Conservation (phyloP, 495 filamentous ascomycete species). For the Trichocladium uniseriatum region DNA sequence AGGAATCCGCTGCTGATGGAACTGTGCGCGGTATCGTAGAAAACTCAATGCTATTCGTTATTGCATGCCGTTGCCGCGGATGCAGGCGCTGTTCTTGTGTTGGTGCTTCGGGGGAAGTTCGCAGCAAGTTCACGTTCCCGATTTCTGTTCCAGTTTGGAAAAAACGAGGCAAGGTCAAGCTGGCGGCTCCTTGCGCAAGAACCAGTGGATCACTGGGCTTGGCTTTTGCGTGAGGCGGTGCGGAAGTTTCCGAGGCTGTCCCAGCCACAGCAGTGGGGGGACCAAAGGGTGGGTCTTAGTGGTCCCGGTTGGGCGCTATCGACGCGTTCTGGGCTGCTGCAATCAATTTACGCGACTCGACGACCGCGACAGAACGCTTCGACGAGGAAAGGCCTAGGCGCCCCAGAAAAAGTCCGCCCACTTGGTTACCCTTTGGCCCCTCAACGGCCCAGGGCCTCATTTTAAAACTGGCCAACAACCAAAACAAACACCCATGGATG, state of each 20-base stretch:
- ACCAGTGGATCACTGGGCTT: too few relatives aligned
- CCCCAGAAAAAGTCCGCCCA: conserved; percentile 4
- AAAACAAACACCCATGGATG: conserved; percentile 3
- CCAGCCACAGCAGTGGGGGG: not conserved
- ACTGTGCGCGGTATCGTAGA: not conserved
- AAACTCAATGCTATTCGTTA: not conserved
- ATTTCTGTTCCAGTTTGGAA: too few relatives aligned
- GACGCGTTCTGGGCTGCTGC: conserved; percentile 11
- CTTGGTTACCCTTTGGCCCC: not conserved
- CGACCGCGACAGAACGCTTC: not conserved
- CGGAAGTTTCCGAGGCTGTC: too few relatives aligned
- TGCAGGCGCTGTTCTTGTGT: conserved; percentile 1
- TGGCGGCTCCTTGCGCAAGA: too few relatives aligned
- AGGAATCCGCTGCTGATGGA: not conserved
- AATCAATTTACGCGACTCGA: conserved; percentile 22
- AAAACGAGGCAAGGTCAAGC: not conserved
- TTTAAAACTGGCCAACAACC: not conserved
- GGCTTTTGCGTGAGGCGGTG: too few relatives aligned
- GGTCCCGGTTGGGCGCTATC: not conserved
- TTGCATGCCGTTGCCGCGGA: not conserved
- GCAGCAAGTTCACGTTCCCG: not conserved
- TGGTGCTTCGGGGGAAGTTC: not conserved
- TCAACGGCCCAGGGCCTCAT: not conserved
- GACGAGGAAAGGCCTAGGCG: not conserved
- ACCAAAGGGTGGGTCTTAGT: not conserved